Base-by-base conservation (phyloP, 1,139 yeast genomes). In the Taphrina pruni region DNA sequence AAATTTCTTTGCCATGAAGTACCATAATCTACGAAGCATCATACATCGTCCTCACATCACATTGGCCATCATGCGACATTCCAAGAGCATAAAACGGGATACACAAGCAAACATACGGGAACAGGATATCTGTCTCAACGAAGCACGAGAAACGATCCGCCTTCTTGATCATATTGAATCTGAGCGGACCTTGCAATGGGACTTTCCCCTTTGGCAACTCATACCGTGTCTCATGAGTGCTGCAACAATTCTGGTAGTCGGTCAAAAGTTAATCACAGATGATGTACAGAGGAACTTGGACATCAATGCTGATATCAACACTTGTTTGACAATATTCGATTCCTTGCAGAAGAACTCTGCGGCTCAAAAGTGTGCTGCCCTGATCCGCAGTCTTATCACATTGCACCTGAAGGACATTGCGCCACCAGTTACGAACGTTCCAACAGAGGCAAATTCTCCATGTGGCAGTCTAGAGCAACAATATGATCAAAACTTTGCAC, bases 1-100 rank as follows among this genome's bases (percentile, higher is more conserved):
- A 14, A 60, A 60, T 36, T 60, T 64, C 52, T 54, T 71, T 9
- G 70, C 70, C n/a, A 54, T 69, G 36, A 65, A 60, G 46, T 71
- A 65, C 36, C 66, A 66, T 32, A 70, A 71, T 43, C 35, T 71
- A 26, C 41, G 62, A 41, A 69, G 72, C 7, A 60, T 71, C 68
- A 61, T 70, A 50, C 70, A 71, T 55, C 69, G 73, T 6, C 73
- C 72, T 12, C 64, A 65, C 36, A 56, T 65, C 58, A 65, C 64
- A 17, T 26, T 64, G 5, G 67, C 67, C 11, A 55, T 64, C 39
- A 55, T 64, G 67, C 61, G 67, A n/a, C 55, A 55, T 38, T 54
- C 67, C 7, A 64, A 64, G 26, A 36, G 60, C 35, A 41, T 55
- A 21, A 58, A 32, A 5, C 54, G 67, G 14, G 67, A 54, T 8